Base-by-base conservation (phyloP, 2,329 filamentous ascomycete species). In the Stagonosporopsis cucurbitacearum region DNA sequence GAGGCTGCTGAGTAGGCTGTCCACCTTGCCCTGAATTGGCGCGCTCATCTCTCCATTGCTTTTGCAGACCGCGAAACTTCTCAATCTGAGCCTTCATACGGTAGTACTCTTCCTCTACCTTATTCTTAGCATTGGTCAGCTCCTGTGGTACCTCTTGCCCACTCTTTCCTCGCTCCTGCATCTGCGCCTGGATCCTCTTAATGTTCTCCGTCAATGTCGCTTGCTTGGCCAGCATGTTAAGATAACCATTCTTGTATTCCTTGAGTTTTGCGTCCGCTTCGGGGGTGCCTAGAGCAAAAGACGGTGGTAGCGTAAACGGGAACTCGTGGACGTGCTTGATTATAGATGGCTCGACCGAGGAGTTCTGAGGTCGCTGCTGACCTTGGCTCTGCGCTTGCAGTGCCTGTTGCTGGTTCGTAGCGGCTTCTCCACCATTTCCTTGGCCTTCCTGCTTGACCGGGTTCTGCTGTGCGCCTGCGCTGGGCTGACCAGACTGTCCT, bases 291-390 rank as follows among this genome's bases (percentile, higher is more conserved):
- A 58, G 49, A 15, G 65, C 57, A 15, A 69, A 65, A 17, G 52
- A 54, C 2, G 64, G 64, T 9, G 75, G 75, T 20, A 75, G 60
- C 30, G 62, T 62, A 53, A 69, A 74, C 3, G 66, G 66, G 54
- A 76, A 77, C 11, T 65, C 64, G 39, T 72, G 66, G 20, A 77
- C 70, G 59, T 77, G 73, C 58, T 73, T 69, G 41, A 76, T 54
- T 42, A 77, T 76, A 26, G 70, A 65, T 17, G 69, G 66, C 32
- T 71, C 67, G 30, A 75, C 62, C 28, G 62, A 57, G 4, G 59
- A 48, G 28, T 43, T 49, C 39, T 40, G 59, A 23, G 59, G 61
- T 23, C 59, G 59, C 44, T 57, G 48, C 32, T 60, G 58, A 13
- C 25, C 25, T 48, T 54, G 50, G 19, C 46, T 51, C 48, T 62